A percentile compares a stretch with the other conserved stretches of the same genome.
phyloP scores from a whole-genome alignment of 108 stramenopile genomes.

The Cyclostephanos invisitatus region DNA sequence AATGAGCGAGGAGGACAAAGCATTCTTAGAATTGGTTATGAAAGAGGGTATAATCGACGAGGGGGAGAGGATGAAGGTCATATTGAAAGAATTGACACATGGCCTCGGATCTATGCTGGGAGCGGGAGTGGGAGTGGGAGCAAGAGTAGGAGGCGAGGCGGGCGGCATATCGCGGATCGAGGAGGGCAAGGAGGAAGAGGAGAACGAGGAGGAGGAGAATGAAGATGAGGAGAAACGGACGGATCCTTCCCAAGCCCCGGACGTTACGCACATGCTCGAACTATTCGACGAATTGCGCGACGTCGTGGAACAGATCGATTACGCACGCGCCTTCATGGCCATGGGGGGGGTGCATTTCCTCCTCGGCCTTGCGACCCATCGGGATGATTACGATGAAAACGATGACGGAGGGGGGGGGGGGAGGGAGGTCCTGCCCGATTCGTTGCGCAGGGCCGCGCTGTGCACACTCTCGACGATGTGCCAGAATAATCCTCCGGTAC shows the following conservation, averaged over 20 bases:
- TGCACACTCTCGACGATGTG: constrained; percentile 70
- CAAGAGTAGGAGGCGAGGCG: constrained; percentile 9
- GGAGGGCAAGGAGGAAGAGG: constrained; percentile 12
- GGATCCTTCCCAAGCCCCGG: constrained; percentile 11
- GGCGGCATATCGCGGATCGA: background rate
- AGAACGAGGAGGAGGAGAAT: no score
- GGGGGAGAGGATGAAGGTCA: constrained; percentile 75
- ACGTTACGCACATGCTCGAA: constrained; percentile 62
- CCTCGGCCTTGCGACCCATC: constrained; percentile 63
- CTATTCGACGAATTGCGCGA: constrained; percentile 82
- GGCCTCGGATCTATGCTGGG: constrained; percentile 48
- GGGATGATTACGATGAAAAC: background rate
- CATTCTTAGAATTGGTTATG: constrained; percentile 86
- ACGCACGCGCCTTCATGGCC: constrained; percentile 72
- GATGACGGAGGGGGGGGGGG: background rate
- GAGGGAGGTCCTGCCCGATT: constrained; percentile 31
- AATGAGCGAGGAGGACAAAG: constrained; percentile 76
- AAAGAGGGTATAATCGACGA: constrained; percentile 85
- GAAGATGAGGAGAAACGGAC: constrained; percentile 39
- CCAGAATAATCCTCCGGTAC: constrained; percentile 86
- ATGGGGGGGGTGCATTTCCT: constrained; percentile 78
- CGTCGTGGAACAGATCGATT: constrained; percentile 91
- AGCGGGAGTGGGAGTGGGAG: constrained; percentile 8
- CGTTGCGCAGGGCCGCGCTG: constrained; percentile 57
- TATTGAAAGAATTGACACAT: constrained; percentile 63